phyloP scores from a whole-genome alignment of 129 eudicot genomes.

The Erigeron canadensis region DNA sequence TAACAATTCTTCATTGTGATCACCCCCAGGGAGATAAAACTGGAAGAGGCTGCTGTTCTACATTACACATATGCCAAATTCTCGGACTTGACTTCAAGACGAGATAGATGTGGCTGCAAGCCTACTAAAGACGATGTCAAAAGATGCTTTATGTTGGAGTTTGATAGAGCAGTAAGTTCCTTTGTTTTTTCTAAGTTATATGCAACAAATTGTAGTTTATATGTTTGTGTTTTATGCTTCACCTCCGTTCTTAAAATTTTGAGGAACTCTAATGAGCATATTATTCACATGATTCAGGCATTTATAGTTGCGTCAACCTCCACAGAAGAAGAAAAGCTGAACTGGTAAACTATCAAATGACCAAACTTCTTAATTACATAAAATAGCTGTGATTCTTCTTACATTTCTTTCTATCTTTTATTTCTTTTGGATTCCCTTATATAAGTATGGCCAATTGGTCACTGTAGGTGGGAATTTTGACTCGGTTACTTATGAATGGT shows the following conservation, averaged over 20 bases:
- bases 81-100: conserved; percentile 92
- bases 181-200: background rate
- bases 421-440: background rate
- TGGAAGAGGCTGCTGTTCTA: conserved; percentile 94
- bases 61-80: conserved; percentile 85
- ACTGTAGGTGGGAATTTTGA: background rate
- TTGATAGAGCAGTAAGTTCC: conserved; percentile 84
- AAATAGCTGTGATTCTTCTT: background rate
- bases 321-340: conserved; percentile 83
- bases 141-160: conserved; percentile 94
- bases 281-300: conserved; percentile 57
- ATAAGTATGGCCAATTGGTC: background rate
- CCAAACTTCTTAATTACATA: background rate
- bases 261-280: background rate
- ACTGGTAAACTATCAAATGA: conserved; percentile 54
- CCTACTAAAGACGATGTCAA: conserved; percentile 93
- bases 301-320: conserved; percentile 94
- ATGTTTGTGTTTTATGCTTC: background rate
- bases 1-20: conserved; percentile 3
- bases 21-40: conserved; percentile 72
- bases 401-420: background rate
- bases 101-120: conserved; percentile 97
- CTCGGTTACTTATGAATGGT: background rate
- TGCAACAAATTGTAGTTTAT: background rate
- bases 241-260: background rate